phyloP scores from a whole-genome alignment of 352 stramenopile species.

The Thraustotheca clavata region DNA sequence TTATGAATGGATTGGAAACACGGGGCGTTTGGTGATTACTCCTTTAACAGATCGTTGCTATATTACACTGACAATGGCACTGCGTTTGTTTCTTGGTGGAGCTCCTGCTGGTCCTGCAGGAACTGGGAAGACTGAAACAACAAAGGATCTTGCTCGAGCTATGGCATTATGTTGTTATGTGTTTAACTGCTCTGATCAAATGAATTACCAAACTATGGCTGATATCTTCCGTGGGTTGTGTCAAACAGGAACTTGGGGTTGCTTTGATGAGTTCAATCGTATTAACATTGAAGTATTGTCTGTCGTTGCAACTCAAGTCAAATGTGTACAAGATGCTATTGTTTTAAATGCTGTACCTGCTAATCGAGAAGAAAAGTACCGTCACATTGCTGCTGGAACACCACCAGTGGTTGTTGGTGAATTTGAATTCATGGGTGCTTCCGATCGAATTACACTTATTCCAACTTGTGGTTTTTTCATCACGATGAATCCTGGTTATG shows the following conservation, averaged over 20 bases:
- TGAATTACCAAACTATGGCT: constrained; percentile 87
- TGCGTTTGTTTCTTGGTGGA: constrained; percentile 94
- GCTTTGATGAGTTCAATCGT: constrained; percentile 85
- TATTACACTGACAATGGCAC: constrained; percentile 94
- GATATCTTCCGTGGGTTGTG: constrained; percentile 82
- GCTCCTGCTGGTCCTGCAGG: constrained; percentile 89
- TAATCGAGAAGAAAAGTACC: constrained; percentile 94
- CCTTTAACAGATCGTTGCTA: constrained; percentile 95
- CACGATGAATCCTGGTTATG: constrained; percentile 94
- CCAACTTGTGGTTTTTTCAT: constrained; percentile 91
- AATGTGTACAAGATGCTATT: constrained; percentile 80
- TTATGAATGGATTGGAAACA: constrained; percentile 86
- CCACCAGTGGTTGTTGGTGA: constrained; percentile 84
- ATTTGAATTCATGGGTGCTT: constrained; percentile 84
- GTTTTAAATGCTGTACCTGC: constrained; percentile 84
- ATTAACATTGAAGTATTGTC: constrained; percentile 86
- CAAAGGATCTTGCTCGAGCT: constrained; percentile 73
- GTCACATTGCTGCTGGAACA: constrained; percentile 87
- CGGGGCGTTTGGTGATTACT: constrained; percentile 91
- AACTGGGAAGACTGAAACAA: constrained; percentile 87
- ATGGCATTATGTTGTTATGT: constrained; percentile 85
- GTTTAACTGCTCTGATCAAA: constrained; percentile 86
- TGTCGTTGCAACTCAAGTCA: constrained; percentile 79
- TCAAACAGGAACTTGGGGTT: constrained; percentile 81
- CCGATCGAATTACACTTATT: constrained; percentile 77